phyloP scores from a whole-genome alignment of 2,329 filamentous ascomycete genomes.

The Cladobotryum mycophilum region DNA sequence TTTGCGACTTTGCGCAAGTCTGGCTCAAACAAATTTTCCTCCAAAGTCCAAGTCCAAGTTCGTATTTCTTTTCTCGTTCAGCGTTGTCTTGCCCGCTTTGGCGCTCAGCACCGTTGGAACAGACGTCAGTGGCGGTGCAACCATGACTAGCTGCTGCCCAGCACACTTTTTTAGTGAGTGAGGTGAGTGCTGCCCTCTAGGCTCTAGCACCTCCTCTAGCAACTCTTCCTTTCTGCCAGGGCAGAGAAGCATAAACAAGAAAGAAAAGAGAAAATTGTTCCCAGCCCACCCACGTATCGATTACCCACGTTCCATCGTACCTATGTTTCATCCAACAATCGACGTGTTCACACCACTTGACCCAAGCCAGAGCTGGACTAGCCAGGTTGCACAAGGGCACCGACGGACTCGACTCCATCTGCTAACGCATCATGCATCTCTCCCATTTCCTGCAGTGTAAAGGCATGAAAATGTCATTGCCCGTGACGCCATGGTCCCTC shows the following conservation, averaged over 20 bases:
- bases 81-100: no score
- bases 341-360: no score
- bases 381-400: no score
- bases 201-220: background rate
- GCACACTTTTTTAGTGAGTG: no score
- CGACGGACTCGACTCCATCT: background rate
- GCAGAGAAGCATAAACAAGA: background rate
- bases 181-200: no score
- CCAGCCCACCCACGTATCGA: no score
- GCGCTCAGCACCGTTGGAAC: no score
- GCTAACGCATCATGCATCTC: background rate
- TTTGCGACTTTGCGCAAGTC: conserved; percentile 7
- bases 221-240: background rate
- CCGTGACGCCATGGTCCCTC: no score
- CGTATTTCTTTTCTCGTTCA: background rate
- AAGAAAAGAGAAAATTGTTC: background rate
- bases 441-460: background rate
- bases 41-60: background rate
- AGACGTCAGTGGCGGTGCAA: no score
- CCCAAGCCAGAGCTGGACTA: no score
- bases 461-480: background rate
- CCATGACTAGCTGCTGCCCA: no score
- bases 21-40: background rate
- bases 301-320: conserved; percentile 1
- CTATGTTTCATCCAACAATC: background rate